These are phyloP conservation scores for Suillus clintonianus DNA, from an alignment of 768 basidiomycete genomes.

Conservation along the genomic window DNA sequence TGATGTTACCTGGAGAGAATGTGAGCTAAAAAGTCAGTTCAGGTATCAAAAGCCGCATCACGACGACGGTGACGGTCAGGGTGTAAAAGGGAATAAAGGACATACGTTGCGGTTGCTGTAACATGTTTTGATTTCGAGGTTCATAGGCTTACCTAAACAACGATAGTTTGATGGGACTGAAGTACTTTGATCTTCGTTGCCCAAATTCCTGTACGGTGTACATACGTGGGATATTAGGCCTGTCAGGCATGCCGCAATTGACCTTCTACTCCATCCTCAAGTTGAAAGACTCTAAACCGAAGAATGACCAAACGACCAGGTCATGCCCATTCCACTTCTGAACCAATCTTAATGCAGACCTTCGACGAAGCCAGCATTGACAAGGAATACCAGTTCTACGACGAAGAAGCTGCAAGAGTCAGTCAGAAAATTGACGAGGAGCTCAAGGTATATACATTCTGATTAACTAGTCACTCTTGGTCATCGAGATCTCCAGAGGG, in stretches of 20 bases:
- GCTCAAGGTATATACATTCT: constrained; percentile 41
- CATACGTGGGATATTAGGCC: constrained; percentile 36
- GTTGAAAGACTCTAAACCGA: constrained; percentile 9
- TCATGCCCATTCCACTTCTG: constrained; percentile 30
- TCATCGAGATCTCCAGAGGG: constrained; percentile 40
- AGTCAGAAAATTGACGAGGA: constrained; percentile 61
- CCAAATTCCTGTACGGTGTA: constrained; percentile 23
- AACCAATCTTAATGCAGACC: constrained; percentile 33
- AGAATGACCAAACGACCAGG: constrained; percentile 31
- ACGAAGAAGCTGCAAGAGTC: constrained; percentile 45
- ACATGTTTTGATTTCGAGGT: not conserved
- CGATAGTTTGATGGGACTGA: constrained; percentile 30
- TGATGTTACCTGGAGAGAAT: not conserved
- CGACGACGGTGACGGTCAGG: not conserved
- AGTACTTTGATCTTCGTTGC: constrained; percentile 34
- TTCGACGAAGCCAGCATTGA: constrained; percentile 24
- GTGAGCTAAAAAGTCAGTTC: not conserved
- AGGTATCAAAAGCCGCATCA: not conserved
- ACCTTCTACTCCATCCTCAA: constrained; percentile 20
- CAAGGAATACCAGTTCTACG: constrained; percentile 37
- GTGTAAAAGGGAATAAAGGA: constrained; percentile 1
- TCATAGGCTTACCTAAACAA: constrained; percentile 4
- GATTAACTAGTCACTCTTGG: not conserved
- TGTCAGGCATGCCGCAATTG: constrained; percentile 30
- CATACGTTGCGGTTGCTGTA: not conserved